phyloP scores from a whole-genome alignment of 2,329 filamentous ascomycete genomes.

The Stachybotrys elegans region DNA sequence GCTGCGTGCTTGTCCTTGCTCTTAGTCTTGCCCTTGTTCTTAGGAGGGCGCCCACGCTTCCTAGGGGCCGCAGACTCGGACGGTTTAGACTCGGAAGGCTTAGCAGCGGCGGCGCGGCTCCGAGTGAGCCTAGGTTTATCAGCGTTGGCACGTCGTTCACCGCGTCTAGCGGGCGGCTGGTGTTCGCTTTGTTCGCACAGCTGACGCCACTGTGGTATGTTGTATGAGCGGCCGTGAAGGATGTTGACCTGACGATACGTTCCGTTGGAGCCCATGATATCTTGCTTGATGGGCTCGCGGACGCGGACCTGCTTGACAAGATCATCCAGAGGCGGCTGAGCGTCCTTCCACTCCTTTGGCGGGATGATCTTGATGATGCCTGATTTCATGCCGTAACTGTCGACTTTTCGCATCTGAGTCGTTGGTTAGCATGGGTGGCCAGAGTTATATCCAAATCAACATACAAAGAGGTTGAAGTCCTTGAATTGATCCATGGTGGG shows the following conservation, averaged over 20 bases:
- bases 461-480: slow-evolving; percentile 86
- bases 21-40: slow-evolving; percentile 30
- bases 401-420: slow-evolving; percentile 68
- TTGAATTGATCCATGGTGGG: slow-evolving; percentile 93
- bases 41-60: slow-evolving; percentile 34
- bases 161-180: slow-evolving; percentile 86
- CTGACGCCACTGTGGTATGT: slow-evolving; percentile 90
- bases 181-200: slow-evolving; percentile 93
- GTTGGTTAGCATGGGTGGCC: slow-evolving; percentile 20
- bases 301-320: slow-evolving; percentile 87
- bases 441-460: too few species aligned
- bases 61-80: slow-evolving; percentile 27
- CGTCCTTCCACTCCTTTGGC: slow-evolving; percentile 85
- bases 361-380: slow-evolving; percentile 96
- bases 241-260: slow-evolving; percentile 97
- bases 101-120: slow-evolving; percentile 29
- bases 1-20: slow-evolving; percentile 31
- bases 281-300: slow-evolving; percentile 95
- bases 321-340: slow-evolving; percentile 73
- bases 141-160: slow-evolving; percentile 66
- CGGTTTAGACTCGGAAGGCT: slow-evolving; percentile 20
- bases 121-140: slow-evolving; percentile 44
- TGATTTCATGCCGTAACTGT: slow-evolving; percentile 94
- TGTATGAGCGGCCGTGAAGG: slow-evolving; percentile 92
- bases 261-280: slow-evolving; percentile 93